phyloP scores from a whole-genome alignment of 305 asterid genomes.

The Fraxinus floribunda region DNA sequence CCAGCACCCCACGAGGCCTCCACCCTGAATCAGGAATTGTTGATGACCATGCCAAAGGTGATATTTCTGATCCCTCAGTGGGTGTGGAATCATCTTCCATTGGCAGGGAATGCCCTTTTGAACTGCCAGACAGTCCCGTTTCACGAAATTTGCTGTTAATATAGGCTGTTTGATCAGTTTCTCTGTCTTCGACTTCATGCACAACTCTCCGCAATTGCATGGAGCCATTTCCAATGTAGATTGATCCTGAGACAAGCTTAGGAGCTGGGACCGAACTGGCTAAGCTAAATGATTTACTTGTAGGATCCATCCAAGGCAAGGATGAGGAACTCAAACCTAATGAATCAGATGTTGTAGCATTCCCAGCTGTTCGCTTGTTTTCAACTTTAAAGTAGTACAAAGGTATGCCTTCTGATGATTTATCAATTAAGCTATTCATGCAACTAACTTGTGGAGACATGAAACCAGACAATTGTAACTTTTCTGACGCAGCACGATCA shows the following conservation, averaged over 20 bases:
- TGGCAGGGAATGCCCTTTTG: conserved; percentile 57
- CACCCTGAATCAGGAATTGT: conserved; percentile 95
- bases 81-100: conserved; percentile 50
- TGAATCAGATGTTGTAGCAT: conserved; percentile 58
- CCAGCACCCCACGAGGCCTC: conserved; percentile 99
- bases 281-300: conserved; percentile 76
- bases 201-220: conserved; percentile 84
- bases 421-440: conserved; percentile 84
- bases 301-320: conserved; percentile 89
- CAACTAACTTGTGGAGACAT: conserved; percentile 92
- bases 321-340: conserved; percentile 86
- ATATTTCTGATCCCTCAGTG: conserved; percentile 57
- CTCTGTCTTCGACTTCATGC: conserved; percentile 91
- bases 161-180: conserved; percentile 65
- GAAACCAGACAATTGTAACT: conserved; percentile 87
- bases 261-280: conserved; percentile 78
- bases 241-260: conserved; percentile 76
- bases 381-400: conserved; percentile 87
- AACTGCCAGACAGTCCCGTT: conserved; percentile 53
- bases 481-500: conserved; percentile 74
- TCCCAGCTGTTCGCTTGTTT: conserved; percentile 48
- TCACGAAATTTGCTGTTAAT: conserved; percentile 63
- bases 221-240: conserved; percentile 72
- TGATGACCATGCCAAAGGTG: conserved; percentile 66
- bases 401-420: conserved; percentile 90